phyloP scores from a whole-genome alignment of 345 rosid genomes.

The Citrus mangshanensis region DNA sequence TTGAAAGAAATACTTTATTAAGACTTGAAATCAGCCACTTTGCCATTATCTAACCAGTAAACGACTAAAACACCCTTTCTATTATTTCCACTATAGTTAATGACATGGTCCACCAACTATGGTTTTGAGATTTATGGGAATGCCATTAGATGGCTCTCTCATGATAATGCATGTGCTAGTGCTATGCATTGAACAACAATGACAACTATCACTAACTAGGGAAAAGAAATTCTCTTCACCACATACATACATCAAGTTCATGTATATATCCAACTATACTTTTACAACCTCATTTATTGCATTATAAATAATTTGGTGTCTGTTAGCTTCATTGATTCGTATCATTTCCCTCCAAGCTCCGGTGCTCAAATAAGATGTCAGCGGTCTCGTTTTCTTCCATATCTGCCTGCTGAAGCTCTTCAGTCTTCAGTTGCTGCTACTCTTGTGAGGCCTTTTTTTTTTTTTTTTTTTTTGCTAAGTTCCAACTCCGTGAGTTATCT shows the following conservation, averaged over 20 bases:
- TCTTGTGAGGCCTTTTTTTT: too few species aligned
- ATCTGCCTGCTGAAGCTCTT: not conserved
- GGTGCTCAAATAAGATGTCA: not conserved
- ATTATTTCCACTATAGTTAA: too few species aligned
- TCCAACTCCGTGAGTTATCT: not conserved
- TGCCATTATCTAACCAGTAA: not conserved
- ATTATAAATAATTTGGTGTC: not conserved
- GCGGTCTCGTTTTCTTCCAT: not conserved
- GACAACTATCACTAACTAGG: not conserved
- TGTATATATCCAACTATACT: not conserved
- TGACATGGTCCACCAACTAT: too few species aligned
- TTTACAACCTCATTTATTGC: not conserved
- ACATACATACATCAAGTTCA: not conserved
- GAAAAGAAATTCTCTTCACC: not conserved
- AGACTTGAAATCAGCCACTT: not conserved
- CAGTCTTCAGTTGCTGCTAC: not conserved
- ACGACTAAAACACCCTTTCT: not conserved
- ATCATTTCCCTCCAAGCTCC: not conserved
- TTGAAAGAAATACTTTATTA: too few species aligned
- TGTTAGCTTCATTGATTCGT: not conserved
- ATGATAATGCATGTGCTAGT: not conserved
- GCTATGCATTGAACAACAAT: not conserved
- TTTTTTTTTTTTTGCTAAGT: not conserved
- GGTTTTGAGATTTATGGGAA: too few species aligned
- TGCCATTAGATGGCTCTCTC: too few species aligned